Percentiles rank a stretch among this genome's conserved stretches.
These are phyloP conservation scores for Parascedosporium putredinis DNA, from an alignment of 2,329 filamentous ascomycete genomes.

Conservation along the genomic window DNA sequence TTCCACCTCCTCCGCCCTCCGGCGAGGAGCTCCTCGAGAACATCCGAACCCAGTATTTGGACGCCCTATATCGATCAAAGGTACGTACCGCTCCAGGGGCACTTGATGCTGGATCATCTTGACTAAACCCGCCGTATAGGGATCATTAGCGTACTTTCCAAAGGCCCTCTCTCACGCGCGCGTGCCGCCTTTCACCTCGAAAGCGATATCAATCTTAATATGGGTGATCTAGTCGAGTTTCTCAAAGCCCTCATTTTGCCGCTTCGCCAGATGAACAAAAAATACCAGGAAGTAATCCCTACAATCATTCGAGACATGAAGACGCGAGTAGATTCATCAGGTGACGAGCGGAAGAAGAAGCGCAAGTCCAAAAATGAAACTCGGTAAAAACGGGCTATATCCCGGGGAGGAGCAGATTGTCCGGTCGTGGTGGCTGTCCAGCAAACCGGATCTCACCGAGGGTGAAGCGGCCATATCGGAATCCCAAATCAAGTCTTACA, in stretches of 20 bases:
- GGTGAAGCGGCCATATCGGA: constrained; percentile 36
- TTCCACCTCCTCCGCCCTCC: constrained; percentile 1
- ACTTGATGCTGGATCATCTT: too few relatives aligned
- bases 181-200: constrained; percentile 59
- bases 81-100: constrained; percentile 33
- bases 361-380: constrained; percentile 51
- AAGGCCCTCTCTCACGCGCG: constrained; percentile 67
- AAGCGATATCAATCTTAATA: constrained; percentile 48
- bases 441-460: constrained; percentile 40
- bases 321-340: constrained; percentile 44
- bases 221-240: constrained; percentile 55
- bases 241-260: constrained; percentile 59
- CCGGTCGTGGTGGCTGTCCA: constrained; percentile 58
- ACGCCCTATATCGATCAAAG: constrained; percentile 53
- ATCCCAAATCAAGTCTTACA: constrained; percentile 48
- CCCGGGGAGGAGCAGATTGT: constrained; percentile 54
- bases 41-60: constrained; percentile 47
- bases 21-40: constrained; percentile 32
- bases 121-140: constrained; percentile 31
- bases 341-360: constrained; percentile 27
- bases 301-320: constrained; percentile 49
- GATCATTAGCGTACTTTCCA: constrained; percentile 73
- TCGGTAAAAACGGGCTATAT: constrained; percentile 60
- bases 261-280: constrained; percentile 62
- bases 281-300: constrained; percentile 63